Evolutionary conservation across 78 protist species (phyloP).

Genomic region (Creolimax fragrantissima): DNA sequence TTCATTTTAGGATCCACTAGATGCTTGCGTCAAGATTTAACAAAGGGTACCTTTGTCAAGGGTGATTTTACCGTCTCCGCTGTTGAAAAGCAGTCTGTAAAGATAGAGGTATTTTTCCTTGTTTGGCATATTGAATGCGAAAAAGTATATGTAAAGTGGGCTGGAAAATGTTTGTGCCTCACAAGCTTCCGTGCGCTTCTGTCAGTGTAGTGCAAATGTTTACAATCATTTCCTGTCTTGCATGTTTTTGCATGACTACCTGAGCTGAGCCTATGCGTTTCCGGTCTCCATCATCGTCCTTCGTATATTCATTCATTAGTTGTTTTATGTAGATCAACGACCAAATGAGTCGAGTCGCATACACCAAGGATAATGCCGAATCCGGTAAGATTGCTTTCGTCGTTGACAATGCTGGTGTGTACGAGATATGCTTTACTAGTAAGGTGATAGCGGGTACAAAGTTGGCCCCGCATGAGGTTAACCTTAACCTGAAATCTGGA

Average conservation of each 20-base stretch:
- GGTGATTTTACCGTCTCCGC: background rate
- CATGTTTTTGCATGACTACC: too few species aligned
- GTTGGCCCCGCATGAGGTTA: background rate
- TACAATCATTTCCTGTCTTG: too few species aligned
- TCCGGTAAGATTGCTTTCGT: background rate
- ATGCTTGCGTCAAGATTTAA: background rate
- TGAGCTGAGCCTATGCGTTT: too few species aligned
- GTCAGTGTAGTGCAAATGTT: too few species aligned
- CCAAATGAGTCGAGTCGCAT: background rate
- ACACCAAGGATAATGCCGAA: background rate
- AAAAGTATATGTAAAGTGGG: too few species aligned
- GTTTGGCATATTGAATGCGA: too few species aligned
- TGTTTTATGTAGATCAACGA: background rate
- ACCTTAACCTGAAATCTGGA: background rate
- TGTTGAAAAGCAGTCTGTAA: background rate
- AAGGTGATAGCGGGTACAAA: background rate
- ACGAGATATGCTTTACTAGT: constrained; percentile 15
- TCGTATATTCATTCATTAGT: too few species aligned
- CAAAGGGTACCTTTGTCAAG: background rate
- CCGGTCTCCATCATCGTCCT: too few species aligned
- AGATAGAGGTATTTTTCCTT: background rate
- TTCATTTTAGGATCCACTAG: background rate
- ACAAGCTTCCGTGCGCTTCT: too few species aligned
- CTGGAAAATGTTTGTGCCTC: too few species aligned
- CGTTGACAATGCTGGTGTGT: background rate